phyloP scores from a whole-genome alignment of 2,329 filamentous ascomycete species.

The Aspergillus tamarii region DNA sequence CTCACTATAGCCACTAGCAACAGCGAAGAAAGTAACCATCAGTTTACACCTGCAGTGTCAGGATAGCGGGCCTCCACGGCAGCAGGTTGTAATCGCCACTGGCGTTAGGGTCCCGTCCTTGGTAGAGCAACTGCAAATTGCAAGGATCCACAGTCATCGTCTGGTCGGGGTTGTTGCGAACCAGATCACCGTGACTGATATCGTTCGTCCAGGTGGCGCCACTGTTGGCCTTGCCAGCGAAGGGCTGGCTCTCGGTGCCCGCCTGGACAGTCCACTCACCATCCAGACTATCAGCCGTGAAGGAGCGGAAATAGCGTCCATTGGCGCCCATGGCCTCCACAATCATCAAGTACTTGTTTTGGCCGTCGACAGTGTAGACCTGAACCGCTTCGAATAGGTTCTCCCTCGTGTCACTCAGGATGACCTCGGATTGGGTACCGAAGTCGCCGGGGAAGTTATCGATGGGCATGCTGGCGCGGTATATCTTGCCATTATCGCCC shows the following conservation, averaged over 20 bases:
- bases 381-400: conserved; percentile 69
- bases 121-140: conserved; percentile 67
- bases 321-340: conserved; percentile 62
- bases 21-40: background rate
- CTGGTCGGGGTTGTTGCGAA: conserved; percentile 62
- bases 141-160: conserved; percentile 66
- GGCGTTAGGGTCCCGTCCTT: conserved; percentile 55
- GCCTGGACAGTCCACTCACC: conserved; percentile 65
- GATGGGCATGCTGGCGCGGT: conserved; percentile 66
- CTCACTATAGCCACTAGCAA: background rate
- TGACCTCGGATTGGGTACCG: conserved; percentile 52
- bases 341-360: conserved; percentile 67
- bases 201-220: conserved; percentile 68
- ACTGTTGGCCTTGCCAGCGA: conserved; percentile 69
- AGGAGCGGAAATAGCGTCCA: conserved; percentile 69
- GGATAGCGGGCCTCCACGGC: conserved; percentile 60
- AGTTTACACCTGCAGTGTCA: conserved; percentile 49
- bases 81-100: conserved; percentile 53
- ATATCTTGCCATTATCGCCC: conserved; percentile 69
- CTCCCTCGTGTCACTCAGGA: conserved; percentile 58
- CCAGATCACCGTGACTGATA: conserved; percentile 67
- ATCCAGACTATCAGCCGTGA: conserved; percentile 60
- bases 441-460: conserved; percentile 65
- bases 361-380: conserved; percentile 63
- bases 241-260: conserved; percentile 59